Evolutionary conservation across 495 filamentous ascomycete species (phyloP).

Genomic region (Neurospora tetraspora): DNA sequence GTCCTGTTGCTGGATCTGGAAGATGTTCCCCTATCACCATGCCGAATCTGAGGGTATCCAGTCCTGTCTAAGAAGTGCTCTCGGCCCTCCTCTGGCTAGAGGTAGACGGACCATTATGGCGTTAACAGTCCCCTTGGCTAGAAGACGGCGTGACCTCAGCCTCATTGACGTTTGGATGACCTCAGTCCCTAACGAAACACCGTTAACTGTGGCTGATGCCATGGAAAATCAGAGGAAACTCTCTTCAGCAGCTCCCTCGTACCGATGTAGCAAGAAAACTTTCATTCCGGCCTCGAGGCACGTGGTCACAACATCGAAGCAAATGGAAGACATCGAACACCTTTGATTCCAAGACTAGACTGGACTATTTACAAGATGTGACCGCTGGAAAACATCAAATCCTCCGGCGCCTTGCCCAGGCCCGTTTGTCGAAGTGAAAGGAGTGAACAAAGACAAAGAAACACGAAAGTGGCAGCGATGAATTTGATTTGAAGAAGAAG

Average conservation of each 20-base stretch:
- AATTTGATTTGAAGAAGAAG: not conserved
- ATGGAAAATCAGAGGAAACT: not conserved
- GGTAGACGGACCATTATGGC: not conserved
- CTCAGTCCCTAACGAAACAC: not conserved
- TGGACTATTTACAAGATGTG: not conserved
- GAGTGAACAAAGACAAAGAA: not conserved
- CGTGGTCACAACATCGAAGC: not conserved
- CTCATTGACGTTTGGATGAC: not conserved
- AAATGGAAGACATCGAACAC: not conserved
- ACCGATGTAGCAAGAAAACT: not conserved
- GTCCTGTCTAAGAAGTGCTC: not conserved
- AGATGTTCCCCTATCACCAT: not conserved
- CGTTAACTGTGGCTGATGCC: not conserved
- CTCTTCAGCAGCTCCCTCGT: not conserved
- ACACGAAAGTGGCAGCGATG: not conserved
- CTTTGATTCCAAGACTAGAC: not conserved
- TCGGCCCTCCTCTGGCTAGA: not conserved
- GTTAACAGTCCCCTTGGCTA: not conserved
- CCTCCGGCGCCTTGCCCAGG: not conserved
- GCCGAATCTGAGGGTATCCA: not conserved
- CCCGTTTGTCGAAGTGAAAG: not conserved
- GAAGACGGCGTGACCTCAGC: not conserved
- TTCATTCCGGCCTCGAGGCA: not conserved
- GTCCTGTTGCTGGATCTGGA: not conserved
- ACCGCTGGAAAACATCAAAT: not conserved